Percentiles rank a stretch among this genome's conserved stretches.
phyloP scores from a whole-genome alignment of 2,329 filamentous ascomycete species.

The Nigrospora sphaerica region DNA sequence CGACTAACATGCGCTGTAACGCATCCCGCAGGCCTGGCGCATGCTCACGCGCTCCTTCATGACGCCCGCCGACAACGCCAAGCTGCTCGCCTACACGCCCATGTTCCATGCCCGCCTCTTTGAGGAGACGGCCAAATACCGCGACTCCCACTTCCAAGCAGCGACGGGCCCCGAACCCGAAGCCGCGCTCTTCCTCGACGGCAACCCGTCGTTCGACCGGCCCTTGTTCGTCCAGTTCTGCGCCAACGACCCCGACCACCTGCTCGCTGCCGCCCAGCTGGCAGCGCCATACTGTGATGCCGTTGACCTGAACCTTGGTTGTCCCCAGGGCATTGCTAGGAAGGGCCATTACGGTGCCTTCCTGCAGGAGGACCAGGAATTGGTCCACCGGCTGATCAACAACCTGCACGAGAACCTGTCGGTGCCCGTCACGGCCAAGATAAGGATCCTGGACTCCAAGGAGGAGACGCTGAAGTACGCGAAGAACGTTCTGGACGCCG shows the following conservation, averaged over 20 bases:
- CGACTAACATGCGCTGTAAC: too few species aligned
- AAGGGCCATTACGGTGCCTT: slow-evolving; percentile 92
- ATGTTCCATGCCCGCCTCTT: slow-evolving; percentile 96
- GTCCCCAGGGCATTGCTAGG: slow-evolving; percentile 89
- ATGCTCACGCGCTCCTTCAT: slow-evolving; percentile 93
- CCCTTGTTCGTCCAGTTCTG: slow-evolving; percentile 97
- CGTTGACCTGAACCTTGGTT: slow-evolving; percentile 90
- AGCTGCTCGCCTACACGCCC: slow-evolving; percentile 81
- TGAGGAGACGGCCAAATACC: slow-evolving; percentile 67
- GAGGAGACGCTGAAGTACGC: slow-evolving; percentile 88
- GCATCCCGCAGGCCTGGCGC: slow-evolving; percentile 70
- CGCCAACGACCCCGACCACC: slow-evolving; percentile 74
- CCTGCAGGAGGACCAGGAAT: slow-evolving; percentile 82
- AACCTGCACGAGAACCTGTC: slow-evolving; percentile 71
- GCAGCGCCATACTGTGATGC: slow-evolving; percentile 89
- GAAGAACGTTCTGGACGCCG: slow-evolving; percentile 75
- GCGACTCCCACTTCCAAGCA: slow-evolving; percentile 75
- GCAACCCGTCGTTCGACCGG: slow-evolving; percentile 75
- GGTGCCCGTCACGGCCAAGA: slow-evolving; percentile 90
- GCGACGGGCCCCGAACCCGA: slow-evolving; percentile 27
- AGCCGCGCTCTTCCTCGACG: slow-evolving; percentile 62
- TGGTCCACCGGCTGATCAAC: slow-evolving; percentile 77
- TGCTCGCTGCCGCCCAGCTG: slow-evolving; percentile 70
- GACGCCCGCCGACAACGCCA: slow-evolving; percentile 52
- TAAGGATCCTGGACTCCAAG: slow-evolving; percentile 77